Evolutionary conservation across 228 moss, liverwort and hornwort species (phyloP).

Genomic region (Sphagnum fallax): DNA sequence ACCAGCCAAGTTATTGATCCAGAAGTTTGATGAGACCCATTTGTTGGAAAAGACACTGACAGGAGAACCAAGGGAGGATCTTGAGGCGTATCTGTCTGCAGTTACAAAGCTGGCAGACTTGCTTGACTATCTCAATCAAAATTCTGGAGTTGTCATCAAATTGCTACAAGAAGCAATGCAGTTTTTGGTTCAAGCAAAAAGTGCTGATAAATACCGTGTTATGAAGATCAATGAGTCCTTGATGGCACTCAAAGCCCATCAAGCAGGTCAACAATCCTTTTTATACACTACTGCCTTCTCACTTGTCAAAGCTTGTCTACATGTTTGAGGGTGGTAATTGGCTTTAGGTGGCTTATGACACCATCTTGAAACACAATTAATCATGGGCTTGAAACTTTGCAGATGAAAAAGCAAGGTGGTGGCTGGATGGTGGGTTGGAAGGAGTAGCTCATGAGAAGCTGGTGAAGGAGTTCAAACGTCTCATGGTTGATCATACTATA

Average conservation of each 20-base stretch:
- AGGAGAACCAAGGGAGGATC: conserved; percentile 58
- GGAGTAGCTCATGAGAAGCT: conserved; percentile 60
- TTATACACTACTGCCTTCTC: too few species aligned
- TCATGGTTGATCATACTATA: conserved; percentile 58
- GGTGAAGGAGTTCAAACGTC: conserved; percentile 55
- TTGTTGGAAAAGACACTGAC: conserved; percentile 46
- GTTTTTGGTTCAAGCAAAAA: conserved; percentile 40
- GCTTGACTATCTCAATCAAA: conserved; percentile 36
- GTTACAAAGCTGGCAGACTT: conserved; percentile 63
- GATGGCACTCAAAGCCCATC: conserved; percentile 33
- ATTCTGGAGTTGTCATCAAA: conserved; percentile 42
- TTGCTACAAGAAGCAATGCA: conserved; percentile 57
- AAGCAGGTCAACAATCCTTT: conserved; percentile 19
- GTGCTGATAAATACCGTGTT: conserved; percentile 44
- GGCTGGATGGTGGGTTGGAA: conserved; percentile 61
- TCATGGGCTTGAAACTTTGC: background rate
- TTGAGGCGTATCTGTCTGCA: conserved; percentile 52
- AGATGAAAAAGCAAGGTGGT: conserved; percentile 1
- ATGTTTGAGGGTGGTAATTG: too few species aligned
- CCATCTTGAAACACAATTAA: conserved; percentile 6
- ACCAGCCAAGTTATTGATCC: conserved; percentile 57
- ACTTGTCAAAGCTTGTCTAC: too few species aligned
- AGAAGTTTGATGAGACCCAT: conserved; percentile 64
- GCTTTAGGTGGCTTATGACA: too few species aligned
- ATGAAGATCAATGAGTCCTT: conserved; percentile 55